Base-by-base conservation (phyloP, 805 yeast genomes). In the Yarrowia sp. region DNA sequence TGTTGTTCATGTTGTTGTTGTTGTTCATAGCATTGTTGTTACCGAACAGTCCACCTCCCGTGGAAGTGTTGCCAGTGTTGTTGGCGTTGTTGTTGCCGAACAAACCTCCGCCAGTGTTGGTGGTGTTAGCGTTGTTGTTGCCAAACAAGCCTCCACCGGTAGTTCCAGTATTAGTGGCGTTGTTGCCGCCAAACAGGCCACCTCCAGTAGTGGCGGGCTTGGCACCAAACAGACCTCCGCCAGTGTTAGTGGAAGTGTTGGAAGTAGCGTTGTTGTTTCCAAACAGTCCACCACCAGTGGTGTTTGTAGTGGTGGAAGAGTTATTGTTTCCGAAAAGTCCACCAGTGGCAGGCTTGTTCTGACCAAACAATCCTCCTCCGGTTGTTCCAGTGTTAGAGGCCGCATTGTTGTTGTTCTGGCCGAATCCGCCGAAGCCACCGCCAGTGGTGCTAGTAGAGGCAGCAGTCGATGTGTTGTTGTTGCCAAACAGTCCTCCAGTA, bases 371-470 rank as follows among this genome's bases (percentile, higher is more conserved):
- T 8, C 75, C 73, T 10, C 73, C 74, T 2, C 70, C 66, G 7
- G 73, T 58, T 10, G 67, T 28, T 68, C 67, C 41, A 2, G 71
- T 58, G 26, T 41, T 41, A 6, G 46, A 4, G 19, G 78, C 78
- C 32, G 66, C 41, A 41, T 61, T 49, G 24, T 64, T 65, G 48
- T 64, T 66, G 62, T 69, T 72, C 56, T 68, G 68, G 10, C 80
- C 80, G 66, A 78, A 78, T n/a, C n/a, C n/a, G n/a, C n/a, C 26
- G 61, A 54, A 66, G 2, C 79, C 77, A 9, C 71, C 70, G 6
- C 72, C 67, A 24, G 71, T 44, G 36, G 66, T 68, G 12, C 66
- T 66, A 43, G 61, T 51, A 28, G 65, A 30, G 8, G 61, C 35
- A 16, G 54, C 12, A 24, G 38, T 49, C 6, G 67, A 28, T 7